phyloP scores from a whole-genome alignment of 345 rosid genomes.

The Eucalyptus sp. region DNA sequence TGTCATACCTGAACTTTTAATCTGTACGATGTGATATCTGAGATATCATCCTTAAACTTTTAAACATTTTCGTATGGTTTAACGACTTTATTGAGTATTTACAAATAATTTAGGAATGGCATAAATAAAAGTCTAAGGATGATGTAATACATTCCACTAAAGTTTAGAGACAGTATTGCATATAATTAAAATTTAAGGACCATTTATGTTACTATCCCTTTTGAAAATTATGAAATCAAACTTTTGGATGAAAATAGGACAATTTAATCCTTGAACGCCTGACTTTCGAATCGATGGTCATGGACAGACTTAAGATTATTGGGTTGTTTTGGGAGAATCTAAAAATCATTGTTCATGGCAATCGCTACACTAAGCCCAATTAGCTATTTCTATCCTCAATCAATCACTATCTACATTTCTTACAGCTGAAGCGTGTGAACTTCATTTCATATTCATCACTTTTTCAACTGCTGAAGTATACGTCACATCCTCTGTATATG shows the following conservation, averaged over 20 bases:
- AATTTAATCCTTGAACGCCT: accelerated
- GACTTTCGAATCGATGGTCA: not conserved
- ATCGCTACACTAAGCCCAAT: not conserved
- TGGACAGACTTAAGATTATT: not conserved
- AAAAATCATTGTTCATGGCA: not conserved
- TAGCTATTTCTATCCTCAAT: not conserved
- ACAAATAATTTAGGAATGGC: not conserved
- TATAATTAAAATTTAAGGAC: not conserved
- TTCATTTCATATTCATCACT: not conserved
- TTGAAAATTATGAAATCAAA: not conserved
- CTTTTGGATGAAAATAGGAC: not conserved
- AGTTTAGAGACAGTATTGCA: accelerated
- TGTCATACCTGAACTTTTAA: accelerated
- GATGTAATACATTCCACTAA: accelerated
- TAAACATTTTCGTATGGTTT: not conserved
- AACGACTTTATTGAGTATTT: accelerated
- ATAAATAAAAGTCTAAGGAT: not conserved
- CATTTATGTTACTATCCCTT: not conserved
- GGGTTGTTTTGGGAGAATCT: not conserved
- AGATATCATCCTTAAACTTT: accelerated
- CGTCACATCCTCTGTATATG: not conserved
- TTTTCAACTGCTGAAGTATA: not conserved
- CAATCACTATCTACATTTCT: not conserved
- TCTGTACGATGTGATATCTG: accelerated
- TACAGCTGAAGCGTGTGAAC: not conserved